These are phyloP conservation scores for Penicillium herquei DNA, from an alignment of 495 filamentous ascomycete genomes.

Conservation along the genomic window DNA sequence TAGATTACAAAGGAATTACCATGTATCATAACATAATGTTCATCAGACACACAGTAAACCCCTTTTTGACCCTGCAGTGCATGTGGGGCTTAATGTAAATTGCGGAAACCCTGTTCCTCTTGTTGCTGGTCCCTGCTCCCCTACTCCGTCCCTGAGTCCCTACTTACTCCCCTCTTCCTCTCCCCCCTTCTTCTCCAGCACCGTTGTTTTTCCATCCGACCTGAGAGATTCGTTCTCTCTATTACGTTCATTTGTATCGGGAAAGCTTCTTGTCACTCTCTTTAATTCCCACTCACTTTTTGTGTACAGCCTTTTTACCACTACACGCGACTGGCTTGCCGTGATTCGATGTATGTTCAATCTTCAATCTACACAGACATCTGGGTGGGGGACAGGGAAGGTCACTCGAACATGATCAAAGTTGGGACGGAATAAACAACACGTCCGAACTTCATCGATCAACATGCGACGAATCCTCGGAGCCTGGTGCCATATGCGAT, in stretches of 20 bases:
- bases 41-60: no score
- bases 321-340: constrained; percentile 32
- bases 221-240: constrained; percentile 47
- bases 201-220: constrained; percentile 43
- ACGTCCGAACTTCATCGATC: no score
- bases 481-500: no score
- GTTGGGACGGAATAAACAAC: no score
- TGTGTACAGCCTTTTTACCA: constrained; percentile 32
- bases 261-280: constrained; percentile 31
- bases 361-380: background rate
- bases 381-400: background rate
- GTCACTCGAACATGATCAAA: background rate
- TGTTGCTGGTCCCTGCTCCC: background rate
- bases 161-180: constrained; percentile 18
- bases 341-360: constrained; percentile 35
- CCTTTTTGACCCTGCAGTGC: background rate
- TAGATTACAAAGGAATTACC: no score
- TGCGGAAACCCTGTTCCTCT: background rate
- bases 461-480: no score
- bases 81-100: background rate
- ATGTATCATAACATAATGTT: no score
- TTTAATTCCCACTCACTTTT: constrained; percentile 18
- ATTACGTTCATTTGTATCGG: constrained; percentile 40
- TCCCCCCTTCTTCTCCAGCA: constrained; percentile 23
- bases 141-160: constrained; percentile 13